Base-by-base conservation (phyloP, 768 basidiomycete species). In the Amanita brunnescens region DNA sequence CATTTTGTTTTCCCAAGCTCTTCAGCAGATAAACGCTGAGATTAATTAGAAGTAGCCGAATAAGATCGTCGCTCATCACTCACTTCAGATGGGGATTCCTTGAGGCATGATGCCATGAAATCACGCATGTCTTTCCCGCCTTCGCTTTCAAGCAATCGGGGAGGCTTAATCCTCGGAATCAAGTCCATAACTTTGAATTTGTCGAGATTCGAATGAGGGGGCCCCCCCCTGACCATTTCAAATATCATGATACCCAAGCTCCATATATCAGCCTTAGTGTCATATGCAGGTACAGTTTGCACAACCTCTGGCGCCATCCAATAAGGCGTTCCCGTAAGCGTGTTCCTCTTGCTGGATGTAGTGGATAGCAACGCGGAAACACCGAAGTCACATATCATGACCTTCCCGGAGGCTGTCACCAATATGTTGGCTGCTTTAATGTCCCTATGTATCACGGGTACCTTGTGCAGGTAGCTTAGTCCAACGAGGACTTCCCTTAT, bases 291-390 rank as follows among this genome's bases (percentile, higher is more conserved):
- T 9, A 88, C 84, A 8, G 78, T 76, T 57, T 91, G 88, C 13
- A 95, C 90, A 2, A 98, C 92, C 67, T 99, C 96, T 0, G 96
- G 96, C 0, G 96, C 96, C 96, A 99, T 99, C 95, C 95, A 98
- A 64, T 96, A 91, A 0, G 94, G 95, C 1, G 96, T 98, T 1
- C 96, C 96, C 55, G 94, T 91, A 61, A 98, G 80, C 0, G 96
- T 99, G 47, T 94, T 92, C 20, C 96, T 82, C 66, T 98, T 98
- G 65, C 91, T 91, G 9, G 85, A 82, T 2, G 82, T 75, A 13
- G 83, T 89, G 21, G 82, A 79, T 48, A 97, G 78, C 33, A 96
- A 79, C 2, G 94, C 96, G 3, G 95, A 96, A 42, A 99, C 96
- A 24, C 96, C 96, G 65, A 99, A 99, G 69, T 99, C 96, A 64